These are phyloP conservation scores for Entelexis sorbosivorans DNA, from an alignment of 1,139 yeast species.

Conservation along the genomic window DNA sequence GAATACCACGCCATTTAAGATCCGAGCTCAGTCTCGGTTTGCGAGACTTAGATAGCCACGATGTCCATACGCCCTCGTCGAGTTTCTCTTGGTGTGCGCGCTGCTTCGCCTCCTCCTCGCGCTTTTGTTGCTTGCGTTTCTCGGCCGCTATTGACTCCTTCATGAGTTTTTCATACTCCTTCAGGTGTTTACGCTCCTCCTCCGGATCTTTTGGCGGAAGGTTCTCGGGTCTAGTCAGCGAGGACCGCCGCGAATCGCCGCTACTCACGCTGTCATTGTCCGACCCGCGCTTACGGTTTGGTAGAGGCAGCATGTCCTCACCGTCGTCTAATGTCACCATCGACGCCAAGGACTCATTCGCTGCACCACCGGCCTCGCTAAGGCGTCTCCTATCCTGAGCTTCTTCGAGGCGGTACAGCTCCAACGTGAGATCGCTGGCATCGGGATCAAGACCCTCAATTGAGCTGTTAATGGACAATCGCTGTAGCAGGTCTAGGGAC, in stretches of 20 bases:
- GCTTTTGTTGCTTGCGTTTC: conserved; percentile 27
- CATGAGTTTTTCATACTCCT: conserved; percentile 44
- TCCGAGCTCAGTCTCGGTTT: conserved; percentile 38
- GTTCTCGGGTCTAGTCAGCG: conserved; percentile 53
- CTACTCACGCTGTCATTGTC: conserved; percentile 7
- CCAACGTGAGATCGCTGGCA: conserved; percentile 40
- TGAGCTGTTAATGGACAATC: not conserved
- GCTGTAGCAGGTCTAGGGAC: not conserved
- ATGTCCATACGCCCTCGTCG: conserved; percentile 38
- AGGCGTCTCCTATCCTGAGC: not conserved
- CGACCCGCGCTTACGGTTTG: conserved; percentile 25
- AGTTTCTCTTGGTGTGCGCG: conserved; percentile 17
- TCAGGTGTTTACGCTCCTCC: conserved; percentile 47
- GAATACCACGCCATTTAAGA: conserved; percentile 61
- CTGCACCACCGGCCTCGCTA: conserved; percentile 1
- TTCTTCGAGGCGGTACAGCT: conserved; percentile 23
- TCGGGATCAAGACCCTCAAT: conserved; percentile 32
- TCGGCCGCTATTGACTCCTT: conserved; percentile 35
- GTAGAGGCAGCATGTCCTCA: conserved; percentile 14
- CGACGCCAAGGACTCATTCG: conserved; percentile 6
- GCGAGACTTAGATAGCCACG: conserved; percentile 31
- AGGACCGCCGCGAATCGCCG: conserved; percentile 24
- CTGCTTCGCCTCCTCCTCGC: conserved; percentile 25
- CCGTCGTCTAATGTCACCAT: conserved; percentile 3
- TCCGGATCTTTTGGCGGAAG: conserved; percentile 52